Evolutionary conservation across 768 basidiomycete genomes (phyloP), one percentile per base, ranked within the genome.

Genomic region (Lyophyllum semitale): DNA sequence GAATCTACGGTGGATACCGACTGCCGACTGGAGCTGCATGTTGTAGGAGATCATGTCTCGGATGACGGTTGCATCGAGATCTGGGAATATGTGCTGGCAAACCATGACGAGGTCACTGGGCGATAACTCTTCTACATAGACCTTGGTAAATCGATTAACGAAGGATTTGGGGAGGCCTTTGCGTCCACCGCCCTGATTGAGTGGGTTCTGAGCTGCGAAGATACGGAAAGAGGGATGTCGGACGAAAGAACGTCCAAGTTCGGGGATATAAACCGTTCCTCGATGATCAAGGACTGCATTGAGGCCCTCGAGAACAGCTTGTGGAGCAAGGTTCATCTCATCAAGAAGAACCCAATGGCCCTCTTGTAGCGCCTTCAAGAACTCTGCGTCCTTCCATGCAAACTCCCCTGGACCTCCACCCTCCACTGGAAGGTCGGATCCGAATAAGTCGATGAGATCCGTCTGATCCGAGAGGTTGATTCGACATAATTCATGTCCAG

Each of bases 381-480:
- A 99, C 54, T 96, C 95, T 0, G 96, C 97, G 59, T 98, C 94
- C 70, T 89, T 93, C 97, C 97, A 99, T 1, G 88, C 88, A 67
- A 99, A 99, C 66, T 97, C 92, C 40, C 95, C 96, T 3, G 93
- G 84, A 15, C 78, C 76, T 42, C 95, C 95, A 32, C 93, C 92
- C 71, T 97, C 95, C 6, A 95, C 88, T 7, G 97, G 97, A 7
- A 98, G 78, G 68, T 99, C 97, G 22, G 94, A 93, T 8, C 97
- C 97, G 62, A 98, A 98, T 11, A 99, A 79, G 64, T 99, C 97
- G 53, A 93, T 85, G 23, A 99, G 80, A 67, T 99, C 97, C 0
- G 96, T 98, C 69, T 99, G 97, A 63, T 99, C 97, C 4, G 97
- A 98, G 20, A 99, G 74, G 71, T 99, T 99, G 79, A 99, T 95